phyloP scores from a whole-genome alignment of 225 moss, liverwort and hornwort species.

The Straminergon stramineum region DNA sequence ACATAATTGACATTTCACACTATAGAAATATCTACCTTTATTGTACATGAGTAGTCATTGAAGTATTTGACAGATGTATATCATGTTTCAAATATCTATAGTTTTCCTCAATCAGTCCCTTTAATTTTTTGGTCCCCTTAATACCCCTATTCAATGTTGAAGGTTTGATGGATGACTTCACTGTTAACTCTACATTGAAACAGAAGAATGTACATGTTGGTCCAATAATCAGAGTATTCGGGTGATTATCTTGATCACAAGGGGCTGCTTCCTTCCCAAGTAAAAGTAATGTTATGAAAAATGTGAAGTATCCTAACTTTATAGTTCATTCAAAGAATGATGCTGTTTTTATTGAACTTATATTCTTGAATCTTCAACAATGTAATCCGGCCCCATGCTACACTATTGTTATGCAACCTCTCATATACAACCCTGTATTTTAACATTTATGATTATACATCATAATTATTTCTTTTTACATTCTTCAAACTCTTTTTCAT shows the following conservation, averaged over 20 bases:
- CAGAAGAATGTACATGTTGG: not conserved
- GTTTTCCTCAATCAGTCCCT: too few relatives aligned
- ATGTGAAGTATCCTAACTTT: too few relatives aligned
- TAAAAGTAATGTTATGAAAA: not conserved
- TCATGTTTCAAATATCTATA: too few relatives aligned
- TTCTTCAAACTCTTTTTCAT: not conserved
- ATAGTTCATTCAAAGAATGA: not conserved
- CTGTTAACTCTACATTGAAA: not conserved
- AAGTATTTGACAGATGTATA: too few relatives aligned
- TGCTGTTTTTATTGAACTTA: not conserved
- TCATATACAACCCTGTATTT: not conserved
- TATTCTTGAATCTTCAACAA: not conserved
- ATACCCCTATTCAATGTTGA: too few relatives aligned
- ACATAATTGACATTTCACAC: too few relatives aligned
- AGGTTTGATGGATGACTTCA: not conserved
- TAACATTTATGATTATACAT: not conserved
- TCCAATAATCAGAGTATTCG: not conserved
- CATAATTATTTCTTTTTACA: not conserved
- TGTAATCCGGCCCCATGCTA: not conserved
- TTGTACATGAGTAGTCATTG: too few relatives aligned
- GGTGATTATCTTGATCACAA: not conserved
- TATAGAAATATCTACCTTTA: too few relatives aligned
- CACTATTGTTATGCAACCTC: not conserved
- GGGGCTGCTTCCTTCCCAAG: fast-evolving
- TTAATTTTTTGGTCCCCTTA: too few relatives aligned